Evolutionary conservation across 225 moss, liverwort and hornwort genomes (phyloP).

Genomic region (Pseudisothecium myosuroides): DNA sequence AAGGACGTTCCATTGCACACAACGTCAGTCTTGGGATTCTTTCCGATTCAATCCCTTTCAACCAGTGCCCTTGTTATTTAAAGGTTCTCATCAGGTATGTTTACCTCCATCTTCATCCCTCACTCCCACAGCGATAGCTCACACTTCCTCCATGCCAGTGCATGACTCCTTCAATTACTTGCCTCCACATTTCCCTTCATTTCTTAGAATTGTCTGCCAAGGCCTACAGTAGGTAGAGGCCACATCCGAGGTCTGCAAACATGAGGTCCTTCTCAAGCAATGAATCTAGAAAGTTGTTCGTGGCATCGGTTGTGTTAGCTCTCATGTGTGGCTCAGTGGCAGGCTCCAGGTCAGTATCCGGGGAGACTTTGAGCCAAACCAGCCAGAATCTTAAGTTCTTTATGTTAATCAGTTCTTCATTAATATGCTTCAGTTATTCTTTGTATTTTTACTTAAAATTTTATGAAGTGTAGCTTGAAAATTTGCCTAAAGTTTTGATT

Average conservation of each 20-base stretch:
- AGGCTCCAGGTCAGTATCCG: background rate
- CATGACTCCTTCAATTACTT: background rate
- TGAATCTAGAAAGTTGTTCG: background rate
- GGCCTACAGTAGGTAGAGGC: background rate
- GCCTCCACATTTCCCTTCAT: background rate
- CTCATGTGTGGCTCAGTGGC: constrained; percentile 10
- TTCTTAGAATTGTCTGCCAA: background rate
- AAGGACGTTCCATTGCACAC: background rate
- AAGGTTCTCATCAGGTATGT: background rate
- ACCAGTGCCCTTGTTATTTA: background rate
- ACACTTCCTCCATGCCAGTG: background rate
- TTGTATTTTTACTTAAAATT: background rate
- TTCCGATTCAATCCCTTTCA: background rate
- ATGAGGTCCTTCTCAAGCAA: constrained; percentile 1
- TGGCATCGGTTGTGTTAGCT: constrained; percentile 3
- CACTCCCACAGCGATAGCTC: background rate
- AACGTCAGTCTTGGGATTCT: background rate
- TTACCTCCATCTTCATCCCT: constrained; percentile 1
- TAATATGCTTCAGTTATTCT: background rate
- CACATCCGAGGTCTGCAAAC: background rate
- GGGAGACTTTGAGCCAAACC: background rate
- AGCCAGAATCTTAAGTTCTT: background rate
- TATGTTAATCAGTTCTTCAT: background rate
- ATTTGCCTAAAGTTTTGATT: background rate
- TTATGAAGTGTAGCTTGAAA: background rate